These are phyloP conservation scores for Leptographium wingfieldii DNA, from an alignment of 2,329 filamentous ascomycete species.

Conservation along the genomic window DNA sequence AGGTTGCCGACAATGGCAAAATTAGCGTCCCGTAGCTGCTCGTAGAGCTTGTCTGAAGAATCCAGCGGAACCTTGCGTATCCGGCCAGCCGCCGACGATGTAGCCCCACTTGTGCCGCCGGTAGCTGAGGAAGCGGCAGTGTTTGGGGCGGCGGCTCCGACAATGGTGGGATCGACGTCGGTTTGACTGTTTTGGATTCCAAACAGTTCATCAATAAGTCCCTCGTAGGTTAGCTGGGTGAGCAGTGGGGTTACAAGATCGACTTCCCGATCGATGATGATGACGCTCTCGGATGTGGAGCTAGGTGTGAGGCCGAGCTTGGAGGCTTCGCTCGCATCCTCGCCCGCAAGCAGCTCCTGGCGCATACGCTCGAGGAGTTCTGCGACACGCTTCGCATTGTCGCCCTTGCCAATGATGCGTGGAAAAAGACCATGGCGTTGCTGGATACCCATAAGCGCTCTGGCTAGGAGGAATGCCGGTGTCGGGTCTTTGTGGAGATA, in stretches of 20 bases:
- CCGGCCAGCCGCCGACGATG: slow-evolving; percentile 43
- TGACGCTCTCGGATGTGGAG: slow-evolving; percentile 74
- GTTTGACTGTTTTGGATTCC: slow-evolving; percentile 85
- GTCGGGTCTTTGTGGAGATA: slow-evolving; percentile 87
- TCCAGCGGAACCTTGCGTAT: slow-evolving; percentile 86
- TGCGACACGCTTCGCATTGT: slow-evolving; percentile 79
- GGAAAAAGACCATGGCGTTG: slow-evolving; percentile 88
- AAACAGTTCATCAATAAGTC: slow-evolving; percentile 86
- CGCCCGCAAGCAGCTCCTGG: slow-evolving; percentile 72
- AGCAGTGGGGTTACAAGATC: slow-evolving; percentile 87
- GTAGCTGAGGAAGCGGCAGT: slow-evolving; percentile 41
- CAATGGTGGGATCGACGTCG: slow-evolving; percentile 81
- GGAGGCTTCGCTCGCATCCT: slow-evolving; percentile 50
- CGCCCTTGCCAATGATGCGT: slow-evolving; percentile 86
- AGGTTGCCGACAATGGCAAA: slow-evolving; percentile 87
- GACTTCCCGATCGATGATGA: slow-evolving; percentile 90
- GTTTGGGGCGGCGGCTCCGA: slow-evolving; percentile 42
- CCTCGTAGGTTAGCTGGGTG: slow-evolving; percentile 94
- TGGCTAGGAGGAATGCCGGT: slow-evolving; percentile 76
- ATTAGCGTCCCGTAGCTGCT: slow-evolving; percentile 79
- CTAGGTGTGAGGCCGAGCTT: slow-evolving; percentile 69
- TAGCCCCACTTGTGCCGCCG: slow-evolving; percentile 33
- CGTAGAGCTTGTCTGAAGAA: slow-evolving; percentile 77
- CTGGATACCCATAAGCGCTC: slow-evolving; percentile 88
- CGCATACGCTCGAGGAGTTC: slow-evolving; percentile 85